These are phyloP conservation scores for Cladophialophora bantiana DNA, from an alignment of 2,329 filamentous ascomycete species.

Conservation along the genomic window DNA sequence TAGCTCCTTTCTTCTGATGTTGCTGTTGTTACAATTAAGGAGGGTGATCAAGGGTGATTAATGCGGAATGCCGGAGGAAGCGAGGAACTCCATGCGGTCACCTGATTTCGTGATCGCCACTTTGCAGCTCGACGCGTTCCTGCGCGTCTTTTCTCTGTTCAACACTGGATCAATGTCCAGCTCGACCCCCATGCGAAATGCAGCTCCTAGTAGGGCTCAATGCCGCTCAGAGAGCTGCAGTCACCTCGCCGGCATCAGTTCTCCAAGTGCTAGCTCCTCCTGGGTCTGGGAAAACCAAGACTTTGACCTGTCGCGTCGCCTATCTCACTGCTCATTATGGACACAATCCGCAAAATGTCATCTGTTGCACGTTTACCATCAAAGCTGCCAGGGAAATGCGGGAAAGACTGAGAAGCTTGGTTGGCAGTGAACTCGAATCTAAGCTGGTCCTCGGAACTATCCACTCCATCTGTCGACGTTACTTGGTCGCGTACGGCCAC, in stretches of 20 bases:
- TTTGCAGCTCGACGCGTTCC: slow-evolving; percentile 14
- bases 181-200: slow-evolving; percentile 46
- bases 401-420: slow-evolving; percentile 77
- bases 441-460: slow-evolving; percentile 90
- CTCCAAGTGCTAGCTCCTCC: slow-evolving; percentile 69
- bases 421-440: slow-evolving; percentile 77
- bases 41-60: too few relatives aligned
- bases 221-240: slow-evolving; percentile 67
- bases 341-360: slow-evolving; percentile 81
- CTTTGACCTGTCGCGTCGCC: slow-evolving; percentile 87
- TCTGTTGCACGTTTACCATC: slow-evolving; percentile 96
- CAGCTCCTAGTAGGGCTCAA: slow-evolving; percentile 68
- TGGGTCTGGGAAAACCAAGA: slow-evolving; percentile 90
- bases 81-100: background rate
- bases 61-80: too few relatives aligned
- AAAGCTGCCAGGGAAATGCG: slow-evolving; percentile 96
- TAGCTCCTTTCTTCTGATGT: too few relatives aligned
- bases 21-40: too few relatives aligned
- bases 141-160: background rate
- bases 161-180: background rate
- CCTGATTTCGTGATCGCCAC: slow-evolving; percentile 18
- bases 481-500: slow-evolving; percentile 82
- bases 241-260: slow-evolving; percentile 66
- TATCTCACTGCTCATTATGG: slow-evolving; percentile 78
- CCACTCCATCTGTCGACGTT: slow-evolving; percentile 87